Percentiles rank a stretch among this genome's conserved stretches.
These are phyloP conservation scores for Isabelozyma gotoi DNA, from an alignment of 805 yeast genomes.

Conservation along the genomic window DNA sequence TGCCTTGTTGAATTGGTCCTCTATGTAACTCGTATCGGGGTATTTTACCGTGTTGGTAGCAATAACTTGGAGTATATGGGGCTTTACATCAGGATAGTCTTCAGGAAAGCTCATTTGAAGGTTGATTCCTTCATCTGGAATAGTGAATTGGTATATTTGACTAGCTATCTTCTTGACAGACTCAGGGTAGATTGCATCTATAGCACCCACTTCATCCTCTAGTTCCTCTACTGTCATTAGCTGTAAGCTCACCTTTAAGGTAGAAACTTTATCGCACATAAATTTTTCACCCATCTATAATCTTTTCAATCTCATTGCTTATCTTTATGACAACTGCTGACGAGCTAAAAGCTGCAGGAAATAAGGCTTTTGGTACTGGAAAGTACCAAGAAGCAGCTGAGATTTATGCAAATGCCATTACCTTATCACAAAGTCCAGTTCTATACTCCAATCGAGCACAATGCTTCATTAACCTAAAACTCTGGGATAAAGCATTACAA, in stretches of 20 bases:
- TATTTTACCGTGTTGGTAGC: conserved; percentile 34
- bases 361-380: conserved; percentile 45
- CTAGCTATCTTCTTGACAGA: conserved; percentile 41
- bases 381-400: conserved; percentile 52
- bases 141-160: conserved; percentile 44
- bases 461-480: conserved; percentile 53
- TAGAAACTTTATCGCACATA: too few relatives aligned
- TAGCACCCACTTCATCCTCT: conserved; percentile 73
- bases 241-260: too few relatives aligned
- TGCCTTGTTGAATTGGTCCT: conserved; percentile 47
- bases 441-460: conserved; percentile 69
- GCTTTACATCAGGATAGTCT: conserved; percentile 64
- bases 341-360: conserved; percentile 47
- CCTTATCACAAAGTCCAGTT: conserved; percentile 52
- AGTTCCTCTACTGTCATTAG: conserved; percentile 46
- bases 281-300: not conserved
- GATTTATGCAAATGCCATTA: conserved; percentile 57
- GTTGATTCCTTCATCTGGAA: conserved; percentile 63
- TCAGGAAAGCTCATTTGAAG: conserved; percentile 74
- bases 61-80: conserved; percentile 60
- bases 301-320: not conserved
- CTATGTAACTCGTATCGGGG: conserved; percentile 44
- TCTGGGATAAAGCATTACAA: conserved; percentile 48
- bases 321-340: conserved; percentile 16
- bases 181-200: conserved; percentile 85